Conservation (phyloP, 2,329 filamentous ascomycete species). For the Cladophialophora exuberans region DNA sequence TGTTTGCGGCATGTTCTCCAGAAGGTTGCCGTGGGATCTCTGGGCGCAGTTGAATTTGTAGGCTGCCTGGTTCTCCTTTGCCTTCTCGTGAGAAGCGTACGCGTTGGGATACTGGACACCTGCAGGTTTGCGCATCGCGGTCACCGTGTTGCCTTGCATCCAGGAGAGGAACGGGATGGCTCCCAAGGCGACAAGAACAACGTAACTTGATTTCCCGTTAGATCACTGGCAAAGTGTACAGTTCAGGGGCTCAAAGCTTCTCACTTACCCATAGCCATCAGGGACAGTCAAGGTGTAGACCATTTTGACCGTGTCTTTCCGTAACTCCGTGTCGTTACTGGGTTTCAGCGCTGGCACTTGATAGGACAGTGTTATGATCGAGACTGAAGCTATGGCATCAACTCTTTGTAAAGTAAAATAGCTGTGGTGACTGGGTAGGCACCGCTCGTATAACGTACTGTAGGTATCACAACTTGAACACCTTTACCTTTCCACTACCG, state of each 20-base stretch:
- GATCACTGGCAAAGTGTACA: background rate
- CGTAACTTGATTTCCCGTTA: slow-evolving; percentile 50
- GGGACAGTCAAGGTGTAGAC: slow-evolving; percentile 25
- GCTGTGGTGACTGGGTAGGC: background rate
- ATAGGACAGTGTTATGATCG: background rate
- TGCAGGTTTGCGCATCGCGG: slow-evolving; percentile 53
- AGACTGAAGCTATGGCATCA: background rate
- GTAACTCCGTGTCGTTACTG: background rate
- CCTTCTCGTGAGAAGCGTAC: slow-evolving; percentile 60
- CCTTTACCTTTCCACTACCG: too few relatives aligned
- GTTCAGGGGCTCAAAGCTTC: background rate
- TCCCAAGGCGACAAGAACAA: slow-evolving; percentile 57
- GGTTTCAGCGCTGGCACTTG: background rate
- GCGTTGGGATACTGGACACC: slow-evolving; percentile 61
- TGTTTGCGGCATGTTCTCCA: slow-evolving; percentile 60
- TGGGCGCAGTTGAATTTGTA: slow-evolving; percentile 59
- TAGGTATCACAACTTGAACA: too few relatives aligned
- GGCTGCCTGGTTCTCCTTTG: slow-evolving; percentile 51
- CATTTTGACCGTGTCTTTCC: slow-evolving; percentile 18
- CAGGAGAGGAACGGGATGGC: slow-evolving; percentile 57
- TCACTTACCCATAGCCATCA: slow-evolving; percentile 30
- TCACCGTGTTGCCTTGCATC: slow-evolving; percentile 55
- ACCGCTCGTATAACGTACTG: too few relatives aligned
- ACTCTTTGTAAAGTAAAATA: background rate
- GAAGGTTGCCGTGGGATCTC: slow-evolving; percentile 61